A percentile compares a stretch with the other conserved stretches of the same genome.
Conservation (phyloP, 2,329 filamentous ascomycete genomes). For the Colletotrichum sansevieriae region DNA sequence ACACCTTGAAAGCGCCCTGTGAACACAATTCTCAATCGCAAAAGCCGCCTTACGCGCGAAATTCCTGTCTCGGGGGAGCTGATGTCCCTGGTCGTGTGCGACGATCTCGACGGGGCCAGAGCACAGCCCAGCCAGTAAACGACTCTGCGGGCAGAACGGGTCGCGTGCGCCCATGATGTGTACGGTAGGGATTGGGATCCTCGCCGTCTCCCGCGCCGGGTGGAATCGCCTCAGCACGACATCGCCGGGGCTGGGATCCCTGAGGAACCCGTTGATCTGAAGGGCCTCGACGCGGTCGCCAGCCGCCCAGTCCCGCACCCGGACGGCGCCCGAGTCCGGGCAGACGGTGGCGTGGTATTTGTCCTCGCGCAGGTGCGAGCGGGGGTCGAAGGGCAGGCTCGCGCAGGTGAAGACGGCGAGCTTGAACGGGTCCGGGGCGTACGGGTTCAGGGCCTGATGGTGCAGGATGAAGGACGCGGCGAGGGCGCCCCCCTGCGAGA, state of each 20-base stretch:
- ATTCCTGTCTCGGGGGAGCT: neutral
- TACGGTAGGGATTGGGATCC: constrained; percentile 2
- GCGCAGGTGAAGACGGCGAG: constrained; percentile 11
- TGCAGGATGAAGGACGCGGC: constrained; percentile 4
- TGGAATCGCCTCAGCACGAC: too few relatives aligned
- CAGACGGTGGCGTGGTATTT: neutral
- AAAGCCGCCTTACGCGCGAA: constrained; percentile 12
- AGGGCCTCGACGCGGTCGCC: neutral
- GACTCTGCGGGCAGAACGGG: constrained; percentile 7
- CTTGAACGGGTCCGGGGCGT: neutral
- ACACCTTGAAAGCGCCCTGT: constrained; percentile 9
- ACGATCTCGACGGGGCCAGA: neutral
- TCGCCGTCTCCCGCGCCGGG: neutral
- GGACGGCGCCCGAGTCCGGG: neutral
- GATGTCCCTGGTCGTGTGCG: neutral
- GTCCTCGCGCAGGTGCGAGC: neutral
- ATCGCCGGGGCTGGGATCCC: neutral
- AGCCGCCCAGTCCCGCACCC: constrained; percentile 3
- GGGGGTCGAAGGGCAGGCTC: constrained; percentile 1
- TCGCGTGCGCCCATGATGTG: constrained; percentile 13
- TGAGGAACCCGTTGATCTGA: constrained; percentile 1
- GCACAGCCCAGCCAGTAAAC: neutral
- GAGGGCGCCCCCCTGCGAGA: constrained; percentile 37
- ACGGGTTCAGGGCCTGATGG: neutral
- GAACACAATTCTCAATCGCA: neutral